Percentiles rank a stretch among this genome's conserved stretches.
phyloP scores from a whole-genome alignment of 352 stramenopile genomes.

The Phytopythium aichiense region DNA sequence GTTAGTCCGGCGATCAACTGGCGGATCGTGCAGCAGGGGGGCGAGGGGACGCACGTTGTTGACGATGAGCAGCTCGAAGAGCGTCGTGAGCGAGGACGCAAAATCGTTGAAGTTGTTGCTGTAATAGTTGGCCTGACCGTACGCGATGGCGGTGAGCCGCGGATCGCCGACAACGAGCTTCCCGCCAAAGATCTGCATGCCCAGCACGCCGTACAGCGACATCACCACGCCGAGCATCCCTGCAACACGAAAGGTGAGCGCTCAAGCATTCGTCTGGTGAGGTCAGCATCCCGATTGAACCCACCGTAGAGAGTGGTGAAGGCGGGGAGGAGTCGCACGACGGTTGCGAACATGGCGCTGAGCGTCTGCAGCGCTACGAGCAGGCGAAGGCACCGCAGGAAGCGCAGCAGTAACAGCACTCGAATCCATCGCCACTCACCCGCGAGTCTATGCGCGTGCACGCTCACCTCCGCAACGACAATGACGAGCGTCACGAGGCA shows the following conservation, averaged over 20 bases:
- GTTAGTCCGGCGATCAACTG: neutral
- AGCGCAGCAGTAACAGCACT: conserved; percentile 51
- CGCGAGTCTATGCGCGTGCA: conserved; percentile 38
- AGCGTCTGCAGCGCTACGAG: conserved; percentile 42
- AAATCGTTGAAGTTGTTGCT: conserved; percentile 84
- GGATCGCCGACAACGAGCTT: conserved; percentile 39
- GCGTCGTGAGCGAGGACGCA: conserved; percentile 41
- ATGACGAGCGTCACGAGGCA: conserved; percentile 69
- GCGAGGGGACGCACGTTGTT: conserved; percentile 64
- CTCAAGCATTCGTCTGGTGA: neutral
- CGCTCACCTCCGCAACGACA: conserved; percentile 44
- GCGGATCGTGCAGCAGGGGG: neutral
- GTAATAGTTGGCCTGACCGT: conserved; percentile 48
- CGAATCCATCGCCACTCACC: conserved; percentile 49
- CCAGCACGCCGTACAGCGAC: conserved; percentile 53
- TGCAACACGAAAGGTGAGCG: conserved; percentile 6
- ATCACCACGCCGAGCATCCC: conserved; percentile 62
- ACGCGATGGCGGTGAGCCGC: conserved; percentile 30
- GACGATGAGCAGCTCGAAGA: conserved; percentile 76
- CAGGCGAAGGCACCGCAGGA: conserved; percentile 49
- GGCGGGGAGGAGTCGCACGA: conserved; percentile 37
- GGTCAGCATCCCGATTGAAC: neutral
- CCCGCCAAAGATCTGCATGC: conserved; percentile 60
- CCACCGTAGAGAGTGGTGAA: conserved; percentile 59
- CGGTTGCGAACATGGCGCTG: conserved; percentile 50